A percentile compares a stretch with the other conserved stretches of the same genome.
phyloP scores from a whole-genome alignment of 208 protist genomes.

The Trypanosoma melophagium region DNA sequence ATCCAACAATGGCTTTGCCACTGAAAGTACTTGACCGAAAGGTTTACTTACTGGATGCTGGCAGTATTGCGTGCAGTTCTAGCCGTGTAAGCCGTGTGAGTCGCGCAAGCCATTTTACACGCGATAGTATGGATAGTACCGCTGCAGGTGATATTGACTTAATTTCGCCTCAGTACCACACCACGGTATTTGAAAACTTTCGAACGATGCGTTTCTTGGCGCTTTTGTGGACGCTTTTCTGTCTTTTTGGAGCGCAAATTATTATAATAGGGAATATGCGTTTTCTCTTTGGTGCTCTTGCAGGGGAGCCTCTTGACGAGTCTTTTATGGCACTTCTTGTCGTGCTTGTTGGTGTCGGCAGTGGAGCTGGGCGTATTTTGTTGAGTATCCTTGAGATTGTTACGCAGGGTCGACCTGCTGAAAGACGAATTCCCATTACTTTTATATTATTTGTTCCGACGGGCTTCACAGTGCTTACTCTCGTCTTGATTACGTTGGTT shows the following conservation, averaged over 20 bases:
- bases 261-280: constrained; percentile 23
- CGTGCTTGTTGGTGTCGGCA: constrained; percentile 32
- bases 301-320: constrained; percentile 17
- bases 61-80: neutral
- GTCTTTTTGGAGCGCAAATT: constrained; percentile 7
- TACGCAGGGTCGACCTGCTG: constrained; percentile 17
- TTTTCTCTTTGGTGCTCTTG: constrained; percentile 23
- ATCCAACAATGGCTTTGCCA: constrained; percentile 53
- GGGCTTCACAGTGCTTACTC: constrained; percentile 8
- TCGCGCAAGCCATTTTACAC: neutral
- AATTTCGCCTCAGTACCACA: constrained; percentile 18
- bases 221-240: constrained; percentile 24
- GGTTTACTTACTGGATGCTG: neutral
- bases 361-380: constrained; percentile 31
- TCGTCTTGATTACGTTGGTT: constrained; percentile 20
- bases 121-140: constrained; percentile 7
- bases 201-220: constrained; percentile 11
- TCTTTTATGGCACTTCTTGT: constrained; percentile 42
- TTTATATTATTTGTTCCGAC: constrained; percentile 26
- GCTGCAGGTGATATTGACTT: constrained; percentile 12
- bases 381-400: constrained; percentile 29
- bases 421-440: constrained; percentile 32
- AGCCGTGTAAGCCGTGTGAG: neutral
- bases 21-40: constrained; percentile 43
- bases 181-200: constrained; percentile 4